Percentiles rank a stretch among this genome's conserved stretches.
phyloP scores from a whole-genome alignment of 768 basidiomycete species.

The Trametopsis cervina region DNA sequence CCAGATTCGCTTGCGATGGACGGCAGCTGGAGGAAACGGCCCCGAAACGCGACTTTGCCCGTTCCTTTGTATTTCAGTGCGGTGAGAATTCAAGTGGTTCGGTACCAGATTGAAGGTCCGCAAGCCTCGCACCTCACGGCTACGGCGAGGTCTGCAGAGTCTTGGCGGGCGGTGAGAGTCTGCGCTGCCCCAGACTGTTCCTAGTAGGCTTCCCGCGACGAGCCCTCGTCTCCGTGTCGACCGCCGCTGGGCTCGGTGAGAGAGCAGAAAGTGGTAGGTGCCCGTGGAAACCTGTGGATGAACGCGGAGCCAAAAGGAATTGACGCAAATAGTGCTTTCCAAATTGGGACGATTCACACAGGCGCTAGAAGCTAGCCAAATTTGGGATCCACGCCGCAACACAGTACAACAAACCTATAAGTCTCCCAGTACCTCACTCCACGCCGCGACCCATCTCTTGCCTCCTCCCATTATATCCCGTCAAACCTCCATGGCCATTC shows the following conservation, averaged over 20 bases:
- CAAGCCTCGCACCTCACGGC: neutral
- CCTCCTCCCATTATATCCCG: constrained; percentile 14
- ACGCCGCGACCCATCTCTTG: constrained; percentile 10
- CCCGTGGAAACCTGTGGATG: constrained; percentile 14
- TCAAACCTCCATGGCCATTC: constrained; percentile 13
- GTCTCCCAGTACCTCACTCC: constrained; percentile 21
- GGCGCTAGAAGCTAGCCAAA: constrained; percentile 6
- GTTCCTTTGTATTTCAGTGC: neutral
- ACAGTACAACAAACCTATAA: constrained; percentile 25
- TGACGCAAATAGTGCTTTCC: constrained; percentile 2
- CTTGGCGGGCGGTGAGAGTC: neutral
- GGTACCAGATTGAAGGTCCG: constrained; percentile 5
- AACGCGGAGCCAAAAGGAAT: constrained; percentile 10
- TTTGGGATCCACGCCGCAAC: constrained; percentile 10
- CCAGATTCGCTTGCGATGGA: neutral
- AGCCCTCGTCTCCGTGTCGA: too few species aligned
- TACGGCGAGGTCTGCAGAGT: neutral
- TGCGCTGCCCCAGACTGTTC: neutral
- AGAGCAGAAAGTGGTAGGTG: constrained; percentile 11
- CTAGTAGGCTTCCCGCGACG: too few species aligned
- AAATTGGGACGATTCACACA: neutral
- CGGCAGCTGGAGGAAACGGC: neutral
- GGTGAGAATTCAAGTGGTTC: neutral
- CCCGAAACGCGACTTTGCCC: neutral
- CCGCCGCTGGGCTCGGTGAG: neutral